Evolutionary conservation across 768 basidiomycete genomes (phyloP), one percentile per base, ranked within the genome.

Genomic region (Leccinum uliginosum): DNA sequence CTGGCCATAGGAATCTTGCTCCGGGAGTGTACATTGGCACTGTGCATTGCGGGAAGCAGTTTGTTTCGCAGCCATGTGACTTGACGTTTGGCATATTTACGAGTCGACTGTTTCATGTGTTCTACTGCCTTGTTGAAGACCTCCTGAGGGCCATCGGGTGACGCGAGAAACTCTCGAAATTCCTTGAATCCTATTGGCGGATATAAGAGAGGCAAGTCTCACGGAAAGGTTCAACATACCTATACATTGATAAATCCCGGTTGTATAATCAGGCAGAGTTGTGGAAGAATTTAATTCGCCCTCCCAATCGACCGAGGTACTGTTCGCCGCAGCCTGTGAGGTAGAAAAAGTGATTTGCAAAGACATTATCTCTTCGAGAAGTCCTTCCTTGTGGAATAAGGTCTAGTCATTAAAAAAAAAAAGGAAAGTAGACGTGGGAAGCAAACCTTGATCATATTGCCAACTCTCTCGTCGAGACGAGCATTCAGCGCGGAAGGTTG

Each of bases 241-340:
- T 58, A 99, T 99, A 0, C 92, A 83, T 69, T 99, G 97, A 71
- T 90, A 98, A 55, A 98, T 89, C 1, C 97, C 96, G 10, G 86
- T 71, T 0, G 90, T 90, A 64, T 84, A 88, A 66, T 93, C 82
- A 12, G 58, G 53, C 30, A 62, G 53, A 1, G 30, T 27, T 32
- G 34, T 15, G n/a, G 49, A 51, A 24, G 53, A 52, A 21, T 32
- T 38, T 1, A 38, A 17, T 10, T 51, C 32, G n/a, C 35, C 29
- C 23, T 57, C 52, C n/a, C 30, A 32, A 19, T 55, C 35, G 15
- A 21, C 30, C 2, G 43, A 53, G 7, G 48, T 26, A n/a, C 26
- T 23, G 9, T 43, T 19, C 17, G 6, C 19, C 32, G 52, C 17
- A 21, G 45, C 27, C 35, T 44, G 45, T 1, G 54, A 45, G 6